Percentiles rank a stretch among this genome's conserved stretches.
These are phyloP conservation scores for Beauveria bassiana DNA, from an alignment of 2,329 filamentous ascomycete genomes.

Conservation along the genomic window DNA sequence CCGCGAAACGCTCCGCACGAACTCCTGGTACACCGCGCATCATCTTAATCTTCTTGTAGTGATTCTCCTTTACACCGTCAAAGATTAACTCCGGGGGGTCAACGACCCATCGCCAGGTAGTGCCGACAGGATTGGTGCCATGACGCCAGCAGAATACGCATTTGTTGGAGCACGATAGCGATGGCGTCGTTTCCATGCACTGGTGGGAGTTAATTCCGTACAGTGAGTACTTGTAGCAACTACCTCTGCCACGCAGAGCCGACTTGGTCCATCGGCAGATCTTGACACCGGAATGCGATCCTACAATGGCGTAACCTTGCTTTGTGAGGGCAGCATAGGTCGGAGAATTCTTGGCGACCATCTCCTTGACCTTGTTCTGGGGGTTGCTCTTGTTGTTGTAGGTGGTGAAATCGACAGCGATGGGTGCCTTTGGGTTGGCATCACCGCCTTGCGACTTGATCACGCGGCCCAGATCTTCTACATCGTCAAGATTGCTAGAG, in stretches of 20 bases:
- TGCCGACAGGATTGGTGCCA: constrained; percentile 93
- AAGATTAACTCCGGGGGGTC: constrained; percentile 89
- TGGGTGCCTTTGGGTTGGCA: constrained; percentile 34
- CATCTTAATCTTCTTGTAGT: constrained; percentile 98
- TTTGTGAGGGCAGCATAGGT: constrained; percentile 87
- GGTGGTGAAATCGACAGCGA: constrained; percentile 84
- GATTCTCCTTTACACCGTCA: constrained; percentile 77
- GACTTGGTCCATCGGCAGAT: constrained; percentile 99
- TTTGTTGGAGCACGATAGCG: constrained; percentile 93
- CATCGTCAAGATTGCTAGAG: constrained; percentile 54
- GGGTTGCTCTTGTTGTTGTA: constrained; percentile 44
- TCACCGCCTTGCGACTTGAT: constrained; percentile 41
- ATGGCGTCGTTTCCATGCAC: constrained; percentile 97
- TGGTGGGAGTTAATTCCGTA: constrained; percentile 95
- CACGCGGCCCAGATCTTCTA: constrained; percentile 74
- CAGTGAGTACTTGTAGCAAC: constrained; percentile 96
- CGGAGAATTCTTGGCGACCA: constrained; percentile 87
- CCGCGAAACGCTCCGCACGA: constrained; percentile 80
- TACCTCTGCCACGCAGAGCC: constrained; percentile 82
- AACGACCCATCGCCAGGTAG: constrained; percentile 93
- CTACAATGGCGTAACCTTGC: constrained; percentile 92
- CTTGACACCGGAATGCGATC: constrained; percentile 92
- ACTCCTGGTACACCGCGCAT: constrained; percentile 90
- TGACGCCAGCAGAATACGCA: constrained; percentile 99
- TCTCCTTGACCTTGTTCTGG: constrained; percentile 62